Percentiles rank a stretch among this genome's conserved stretches.
These are phyloP conservation scores for Monotropa hypopitys DNA, from an alignment of 179 eudicot genomes.

Conservation along the genomic window DNA sequence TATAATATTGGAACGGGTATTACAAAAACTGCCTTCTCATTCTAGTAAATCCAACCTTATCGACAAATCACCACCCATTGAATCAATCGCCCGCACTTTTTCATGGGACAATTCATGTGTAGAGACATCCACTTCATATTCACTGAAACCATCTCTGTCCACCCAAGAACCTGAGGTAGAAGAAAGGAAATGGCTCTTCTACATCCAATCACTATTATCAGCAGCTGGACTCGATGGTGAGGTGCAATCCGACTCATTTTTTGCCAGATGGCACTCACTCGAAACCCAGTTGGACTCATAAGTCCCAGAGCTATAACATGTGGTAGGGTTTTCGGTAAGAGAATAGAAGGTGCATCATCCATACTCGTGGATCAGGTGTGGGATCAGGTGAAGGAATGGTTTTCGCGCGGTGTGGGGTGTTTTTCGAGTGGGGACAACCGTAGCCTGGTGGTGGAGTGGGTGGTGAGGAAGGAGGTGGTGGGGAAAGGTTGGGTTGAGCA, in stretches of 20 bases:
- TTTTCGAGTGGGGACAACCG: slow-evolving; percentile 22
- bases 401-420: slow-evolving; percentile 26
- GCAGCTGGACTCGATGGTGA: slow-evolving; percentile 42
- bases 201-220: slow-evolving; percentile 53
- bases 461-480: slow-evolving; percentile 49
- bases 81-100: slow-evolving; percentile 77
- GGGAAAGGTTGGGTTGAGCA: slow-evolving; percentile 57
- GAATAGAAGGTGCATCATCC: slow-evolving; percentile 7
- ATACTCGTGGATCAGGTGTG: slow-evolving; percentile 43
- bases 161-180: slow-evolving; percentile 36
- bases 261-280: slow-evolving; percentile 58
- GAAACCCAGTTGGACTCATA: slow-evolving; percentile 72
- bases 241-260: slow-evolving; percentile 27
- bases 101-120: slow-evolving; percentile 63
- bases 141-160: slow-evolving; percentile 26
- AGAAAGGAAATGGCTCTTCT: slow-evolving; percentile 49
- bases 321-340: slow-evolving; percentile 4
- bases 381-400: slow-evolving; percentile 53
- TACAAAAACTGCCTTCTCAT: slow-evolving; percentile 20
- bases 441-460: slow-evolving; percentile 51
- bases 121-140: slow-evolving; percentile 36
- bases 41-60: slow-evolving; percentile 50
- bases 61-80: slow-evolving; percentile 87
- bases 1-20: no score
- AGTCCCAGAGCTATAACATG: slow-evolving; percentile 14